These are phyloP conservation scores for Thymus mandschuricus DNA, from an alignment of 257 asterid species.

Conservation along the genomic window DNA sequence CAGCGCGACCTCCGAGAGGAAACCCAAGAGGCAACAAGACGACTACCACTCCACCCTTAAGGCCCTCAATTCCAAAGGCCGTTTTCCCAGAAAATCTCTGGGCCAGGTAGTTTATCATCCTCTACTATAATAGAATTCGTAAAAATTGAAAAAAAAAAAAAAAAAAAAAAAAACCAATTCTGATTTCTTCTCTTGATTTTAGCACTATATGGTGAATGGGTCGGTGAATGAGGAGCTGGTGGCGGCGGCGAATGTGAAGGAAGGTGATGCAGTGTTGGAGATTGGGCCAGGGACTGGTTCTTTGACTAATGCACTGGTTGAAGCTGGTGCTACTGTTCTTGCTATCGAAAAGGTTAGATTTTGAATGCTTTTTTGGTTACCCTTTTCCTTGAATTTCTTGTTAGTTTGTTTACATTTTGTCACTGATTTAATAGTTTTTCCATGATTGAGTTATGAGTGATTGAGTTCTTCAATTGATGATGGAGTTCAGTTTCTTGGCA, in stretches of 20 bases:
- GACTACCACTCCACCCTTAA: conserved; percentile 85
- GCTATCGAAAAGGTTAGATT: conserved; percentile 88
- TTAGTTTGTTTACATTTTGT: neutral
- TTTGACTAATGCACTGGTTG: conserved; percentile 76
- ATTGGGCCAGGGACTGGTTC: conserved; percentile 99
- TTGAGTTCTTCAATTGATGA: neutral
- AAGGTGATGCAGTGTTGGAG: conserved; percentile 89
- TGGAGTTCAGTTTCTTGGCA: conserved; percentile 8
- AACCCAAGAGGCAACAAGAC: conserved; percentile 57
- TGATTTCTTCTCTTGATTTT: conserved; percentile 18
- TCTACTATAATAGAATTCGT: neutral
- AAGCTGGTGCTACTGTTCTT: conserved; percentile 86
- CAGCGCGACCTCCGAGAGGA: conserved; percentile 40
- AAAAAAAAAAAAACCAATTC: neutral
- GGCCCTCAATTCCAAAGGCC: conserved; percentile 93
- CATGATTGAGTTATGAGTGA: neutral
- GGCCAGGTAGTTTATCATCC: conserved; percentile 65
- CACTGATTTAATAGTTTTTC: neutral
- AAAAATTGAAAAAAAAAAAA: neutral
- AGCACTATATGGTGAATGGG: conserved; percentile 94
- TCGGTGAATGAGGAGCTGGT: conserved; percentile 75
- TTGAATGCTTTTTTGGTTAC: neutral
- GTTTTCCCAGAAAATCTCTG: conserved; percentile 90
- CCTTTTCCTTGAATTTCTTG: neutral
- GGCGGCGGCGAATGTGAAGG: conserved; percentile 69